These are phyloP conservation scores for Poronia punctata DNA, from an alignment of 495 filamentous ascomycete genomes.

Conservation along the genomic window DNA sequence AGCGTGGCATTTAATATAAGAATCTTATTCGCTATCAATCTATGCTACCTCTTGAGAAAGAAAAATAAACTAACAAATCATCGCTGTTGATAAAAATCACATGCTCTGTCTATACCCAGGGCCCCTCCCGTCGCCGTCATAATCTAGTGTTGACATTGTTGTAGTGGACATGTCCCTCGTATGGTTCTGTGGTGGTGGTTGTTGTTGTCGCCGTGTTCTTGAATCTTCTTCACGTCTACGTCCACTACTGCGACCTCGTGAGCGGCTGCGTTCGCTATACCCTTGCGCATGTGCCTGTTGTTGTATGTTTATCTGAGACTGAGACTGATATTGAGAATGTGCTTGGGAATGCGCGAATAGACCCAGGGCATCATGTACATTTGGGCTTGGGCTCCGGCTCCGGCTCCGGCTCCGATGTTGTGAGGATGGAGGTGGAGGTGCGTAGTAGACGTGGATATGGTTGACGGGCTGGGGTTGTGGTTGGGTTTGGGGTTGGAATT, in stretches of 20 bases:
- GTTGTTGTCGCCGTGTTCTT: background rate
- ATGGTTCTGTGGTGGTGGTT: background rate
- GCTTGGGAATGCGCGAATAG: conserved; percentile 1
- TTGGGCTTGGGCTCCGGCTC: background rate
- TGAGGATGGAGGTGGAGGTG: conserved; percentile 1
- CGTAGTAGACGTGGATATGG: conserved; percentile 12
- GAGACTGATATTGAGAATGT: too few relatives aligned
- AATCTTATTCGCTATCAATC: too few relatives aligned
- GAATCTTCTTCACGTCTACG: too few relatives aligned
- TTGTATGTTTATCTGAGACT: too few relatives aligned
- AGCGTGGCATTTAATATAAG: too few relatives aligned
- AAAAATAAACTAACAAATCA: conserved; percentile 7
- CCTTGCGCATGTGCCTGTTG: too few relatives aligned
- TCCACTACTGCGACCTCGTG: too few relatives aligned
- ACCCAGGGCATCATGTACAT: conserved; percentile 1
- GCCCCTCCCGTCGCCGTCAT: background rate
- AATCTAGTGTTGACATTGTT: background rate
- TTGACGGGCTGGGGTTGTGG: conserved; percentile 3
- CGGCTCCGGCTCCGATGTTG: background rate
- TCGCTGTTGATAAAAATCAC: background rate
- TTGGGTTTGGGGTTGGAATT: background rate
- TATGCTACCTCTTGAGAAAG: background rate
- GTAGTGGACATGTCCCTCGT: background rate
- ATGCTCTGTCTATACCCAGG: conserved; percentile 8
- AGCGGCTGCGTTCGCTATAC: too few relatives aligned